phyloP scores from a whole-genome alignment of 768 basidiomycete species.

The Rhodotorula sphaerocarpa region DNA sequence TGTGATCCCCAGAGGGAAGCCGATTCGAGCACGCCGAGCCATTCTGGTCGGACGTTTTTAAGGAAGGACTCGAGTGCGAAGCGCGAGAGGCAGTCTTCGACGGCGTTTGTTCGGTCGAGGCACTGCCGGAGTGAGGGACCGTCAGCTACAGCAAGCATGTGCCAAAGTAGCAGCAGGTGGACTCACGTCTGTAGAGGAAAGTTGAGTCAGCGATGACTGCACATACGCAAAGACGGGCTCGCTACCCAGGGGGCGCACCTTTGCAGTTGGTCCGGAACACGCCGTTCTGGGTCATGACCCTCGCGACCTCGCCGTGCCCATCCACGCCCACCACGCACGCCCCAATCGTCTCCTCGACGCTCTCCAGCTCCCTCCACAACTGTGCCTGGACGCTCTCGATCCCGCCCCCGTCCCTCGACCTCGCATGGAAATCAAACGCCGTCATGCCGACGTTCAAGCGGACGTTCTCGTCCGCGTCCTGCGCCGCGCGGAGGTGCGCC shows the following conservation, averaged over 20 bases:
- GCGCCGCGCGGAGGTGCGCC: constrained; percentile 54
- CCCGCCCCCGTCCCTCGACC: constrained; percentile 52
- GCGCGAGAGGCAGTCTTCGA: constrained; percentile 86
- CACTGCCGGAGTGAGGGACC: constrained; percentile 46
- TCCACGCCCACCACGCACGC: constrained; percentile 33
- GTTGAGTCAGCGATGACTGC: too few species aligned
- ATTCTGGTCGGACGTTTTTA: constrained; percentile 59
- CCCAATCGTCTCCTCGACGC: constrained; percentile 29
- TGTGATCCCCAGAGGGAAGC: constrained; percentile 69
- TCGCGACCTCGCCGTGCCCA: constrained; percentile 30
- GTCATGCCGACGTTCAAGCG: constrained; percentile 49
- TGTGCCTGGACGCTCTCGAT: constrained; percentile 78
- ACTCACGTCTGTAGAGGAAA: too few species aligned
- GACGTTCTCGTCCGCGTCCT: constrained; percentile 24
- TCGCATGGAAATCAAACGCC: constrained; percentile 90
- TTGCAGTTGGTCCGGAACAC: constrained; percentile 91
- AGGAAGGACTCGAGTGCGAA: constrained; percentile 75
- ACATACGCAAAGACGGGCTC: too few species aligned
- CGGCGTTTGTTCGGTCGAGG: constrained; percentile 92
- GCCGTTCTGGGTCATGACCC: constrained; percentile 81
- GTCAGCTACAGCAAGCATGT: neutral
- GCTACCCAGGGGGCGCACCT: neutral
- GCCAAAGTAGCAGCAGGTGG: too few species aligned
- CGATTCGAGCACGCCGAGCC: constrained; percentile 48
- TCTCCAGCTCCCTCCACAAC: constrained; percentile 44